Conservation (phyloP, 2,329 filamentous ascomycete genomes). For the Trichoderma sp. region DNA sequence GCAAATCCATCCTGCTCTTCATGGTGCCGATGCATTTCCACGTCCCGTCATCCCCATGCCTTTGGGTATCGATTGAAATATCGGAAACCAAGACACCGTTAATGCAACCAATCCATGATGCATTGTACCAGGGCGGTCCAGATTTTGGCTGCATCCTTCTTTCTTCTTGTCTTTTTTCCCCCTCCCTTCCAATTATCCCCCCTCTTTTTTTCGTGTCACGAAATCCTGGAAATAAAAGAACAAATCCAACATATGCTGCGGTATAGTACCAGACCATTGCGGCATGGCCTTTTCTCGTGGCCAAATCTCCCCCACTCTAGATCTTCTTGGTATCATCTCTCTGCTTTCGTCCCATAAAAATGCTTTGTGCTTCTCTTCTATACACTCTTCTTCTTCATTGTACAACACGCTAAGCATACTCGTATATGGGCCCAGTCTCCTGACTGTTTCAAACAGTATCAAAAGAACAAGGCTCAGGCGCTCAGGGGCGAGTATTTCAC, state of each 20-base stretch:
- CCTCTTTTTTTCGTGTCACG: not conserved
- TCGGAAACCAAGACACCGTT: not conserved
- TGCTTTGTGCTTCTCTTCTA: not conserved
- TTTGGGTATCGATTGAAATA: not conserved
- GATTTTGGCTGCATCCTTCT: not conserved
- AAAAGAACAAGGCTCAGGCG: not conserved
- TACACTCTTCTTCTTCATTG: conserved; percentile 3
- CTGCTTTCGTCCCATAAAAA: not conserved
- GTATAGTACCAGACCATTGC: not conserved
- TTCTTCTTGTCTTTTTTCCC: not conserved
- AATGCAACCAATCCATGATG: not conserved
- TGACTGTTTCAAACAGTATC: not conserved
- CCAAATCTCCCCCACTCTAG: not conserved
- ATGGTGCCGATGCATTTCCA: not conserved
- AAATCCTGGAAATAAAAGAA: not conserved
- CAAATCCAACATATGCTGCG: not conserved
- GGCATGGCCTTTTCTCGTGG: not conserved
- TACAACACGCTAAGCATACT: not conserved
- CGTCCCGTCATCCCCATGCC: not conserved
- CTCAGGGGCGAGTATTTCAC: conserved; percentile 33
- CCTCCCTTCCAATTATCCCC: not conserved
- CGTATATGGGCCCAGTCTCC: not conserved
- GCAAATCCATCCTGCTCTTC: not conserved
- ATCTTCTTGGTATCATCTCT: conserved; percentile 2
- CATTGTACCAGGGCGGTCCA: not conserved